Base-by-base conservation (phyloP, 257 asterid genomes). In the Dorcoceras hygrometricum region DNA sequence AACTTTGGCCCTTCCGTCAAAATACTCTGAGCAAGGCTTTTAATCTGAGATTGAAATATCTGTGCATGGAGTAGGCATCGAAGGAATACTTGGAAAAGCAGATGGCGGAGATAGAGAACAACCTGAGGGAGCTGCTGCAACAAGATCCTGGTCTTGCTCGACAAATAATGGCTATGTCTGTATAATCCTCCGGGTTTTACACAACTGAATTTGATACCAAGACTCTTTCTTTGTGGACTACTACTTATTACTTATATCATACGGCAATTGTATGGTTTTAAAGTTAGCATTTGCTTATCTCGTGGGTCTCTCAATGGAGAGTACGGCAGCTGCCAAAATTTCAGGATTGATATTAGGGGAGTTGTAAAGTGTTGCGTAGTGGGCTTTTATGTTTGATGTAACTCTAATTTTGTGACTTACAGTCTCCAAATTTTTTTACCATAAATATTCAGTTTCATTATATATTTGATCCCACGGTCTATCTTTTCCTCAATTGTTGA, bases 81-180 rank as follows among this genome's bases (percentile, higher is more conserved):
- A 91, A 87, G 83, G 95, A 89, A 70, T 91, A 89, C 83, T 70
- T 91, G 77, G 96, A 89, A 72, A 91, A 89, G 76, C 92, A 89
- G 79, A 70, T 85, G 75, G 84, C 78, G 3, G 98, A 91, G 79
- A 81, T 75, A 69, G 98, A 91, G 86, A 81, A 58, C 82, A 91
- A 86, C 77, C 85, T 87, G 62, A 77, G 80, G 70, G 98, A 89
- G 81, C 92, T 89, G 57, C 71, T 89, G 87, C 96, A 89, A 68
- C 96, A 91, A 72, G 96, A 89, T 77, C 96, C 98, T 3, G 82
- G 84, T 62, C 95, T 91, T 71, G 96, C 96, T 74, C 95, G 90
- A 78, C 96, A 43, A 14, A 43, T 43, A 43, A 43, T 43, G 51
- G 19, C 51, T 14, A 14, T 43, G 95, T 80, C 98, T 4, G 95